A percentile compares a stretch with the other conserved stretches of the same genome.
These are phyloP conservation scores for Colletotrichum plurivorum DNA, from an alignment of 2,329 filamentous ascomycete genomes.

Conservation along the genomic window DNA sequence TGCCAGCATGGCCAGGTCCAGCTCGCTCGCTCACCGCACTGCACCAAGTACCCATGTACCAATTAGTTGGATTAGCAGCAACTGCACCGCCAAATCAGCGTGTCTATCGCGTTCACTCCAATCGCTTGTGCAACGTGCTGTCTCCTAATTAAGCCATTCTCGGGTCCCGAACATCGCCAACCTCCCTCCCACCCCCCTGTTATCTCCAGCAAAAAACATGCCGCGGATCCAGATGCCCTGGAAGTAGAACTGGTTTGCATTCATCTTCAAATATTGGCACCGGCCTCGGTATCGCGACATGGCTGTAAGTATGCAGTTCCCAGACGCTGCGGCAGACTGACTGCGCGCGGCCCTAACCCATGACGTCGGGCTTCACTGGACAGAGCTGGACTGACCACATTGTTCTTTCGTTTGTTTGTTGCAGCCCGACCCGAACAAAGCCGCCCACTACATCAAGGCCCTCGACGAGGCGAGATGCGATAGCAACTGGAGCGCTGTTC, in stretches of 20 bases:
- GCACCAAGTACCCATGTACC: constrained; percentile 2
- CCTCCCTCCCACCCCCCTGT: constrained; percentile 19
- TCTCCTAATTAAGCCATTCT: constrained; percentile 35
- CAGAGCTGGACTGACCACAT: constrained; percentile 24
- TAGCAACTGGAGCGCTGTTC: constrained; percentile 87
- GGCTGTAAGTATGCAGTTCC: constrained; percentile 50
- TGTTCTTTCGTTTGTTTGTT: constrained; percentile 23
- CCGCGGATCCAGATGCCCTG: constrained; percentile 29
- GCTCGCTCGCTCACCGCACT: constrained; percentile 2
- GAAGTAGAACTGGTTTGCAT: constrained; percentile 33
- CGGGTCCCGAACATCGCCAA: constrained; percentile 33
- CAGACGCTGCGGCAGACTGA: constrained; percentile 14
- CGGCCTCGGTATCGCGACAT: constrained; percentile 46
- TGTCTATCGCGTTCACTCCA: constrained; percentile 35
- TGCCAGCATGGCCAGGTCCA: neutral
- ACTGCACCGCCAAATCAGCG: constrained; percentile 29
- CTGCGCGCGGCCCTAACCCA: constrained; percentile 21
- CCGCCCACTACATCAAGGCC: constrained; percentile 82
- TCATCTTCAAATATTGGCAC: constrained; percentile 16
- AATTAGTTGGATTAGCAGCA: constrained; percentile 1
- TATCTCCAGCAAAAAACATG: constrained; percentile 31
- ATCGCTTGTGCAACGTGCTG: constrained; percentile 38
- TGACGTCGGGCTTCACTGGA: constrained; percentile 37
- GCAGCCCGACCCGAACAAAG: constrained; percentile 71
- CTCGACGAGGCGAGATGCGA: constrained; percentile 91